These are phyloP conservation scores for Aspergillus steynii DNA, from an alignment of 495 filamentous ascomycete genomes.

Conservation along the genomic window DNA sequence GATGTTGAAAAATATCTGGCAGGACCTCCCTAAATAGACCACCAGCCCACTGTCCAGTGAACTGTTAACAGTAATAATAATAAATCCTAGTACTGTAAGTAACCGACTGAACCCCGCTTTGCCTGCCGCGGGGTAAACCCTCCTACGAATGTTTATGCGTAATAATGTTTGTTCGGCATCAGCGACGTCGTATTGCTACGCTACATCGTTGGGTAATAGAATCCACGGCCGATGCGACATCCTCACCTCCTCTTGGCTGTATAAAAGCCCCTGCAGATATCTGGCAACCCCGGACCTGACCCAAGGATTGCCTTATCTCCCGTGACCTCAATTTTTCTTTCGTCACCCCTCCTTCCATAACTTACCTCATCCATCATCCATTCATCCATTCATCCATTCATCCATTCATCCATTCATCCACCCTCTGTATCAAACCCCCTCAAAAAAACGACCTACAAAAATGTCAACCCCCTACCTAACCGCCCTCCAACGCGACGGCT, in stretches of 20 bases:
- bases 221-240: background rate
- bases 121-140: background rate
- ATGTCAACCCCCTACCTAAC: constrained; percentile 36
- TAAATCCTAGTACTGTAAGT: too few species aligned
- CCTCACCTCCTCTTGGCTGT: background rate
- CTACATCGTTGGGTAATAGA: constrained; percentile 13
- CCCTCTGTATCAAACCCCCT: background rate
- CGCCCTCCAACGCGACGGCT: constrained; percentile 50
- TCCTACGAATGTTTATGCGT: too few species aligned
- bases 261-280: background rate
- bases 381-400: background rate
- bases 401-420: background rate
- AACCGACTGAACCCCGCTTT: too few species aligned
- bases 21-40: too few species aligned
- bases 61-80: too few species aligned
- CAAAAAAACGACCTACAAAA: constrained; percentile 6
- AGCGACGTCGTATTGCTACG: constrained; percentile 12
- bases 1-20: too few species aligned
- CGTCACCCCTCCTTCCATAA: too few species aligned
- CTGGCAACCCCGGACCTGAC: too few species aligned
- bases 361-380: background rate
- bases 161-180: background rate
- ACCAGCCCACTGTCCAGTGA: too few species aligned
- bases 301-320: too few species aligned
- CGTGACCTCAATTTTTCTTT: too few species aligned